phyloP scores from a whole-genome alignment of 495 filamentous ascomycete genomes.

The Filosporella fistucella region DNA sequence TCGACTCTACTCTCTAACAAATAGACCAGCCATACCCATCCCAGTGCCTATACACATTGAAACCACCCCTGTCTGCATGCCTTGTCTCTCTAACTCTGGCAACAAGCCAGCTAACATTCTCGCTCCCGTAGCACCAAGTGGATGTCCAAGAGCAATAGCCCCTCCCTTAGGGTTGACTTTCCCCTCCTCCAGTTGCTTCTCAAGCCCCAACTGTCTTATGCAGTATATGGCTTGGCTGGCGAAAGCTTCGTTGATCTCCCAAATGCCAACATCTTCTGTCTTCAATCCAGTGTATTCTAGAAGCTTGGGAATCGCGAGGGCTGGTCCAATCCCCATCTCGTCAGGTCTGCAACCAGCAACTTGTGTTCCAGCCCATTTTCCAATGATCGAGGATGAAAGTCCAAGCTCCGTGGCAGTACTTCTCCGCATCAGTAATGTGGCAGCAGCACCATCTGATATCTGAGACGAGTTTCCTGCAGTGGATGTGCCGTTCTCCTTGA shows the following conservation, averaged over 20 bases:
- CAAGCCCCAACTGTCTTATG: slow-evolving; percentile 65
- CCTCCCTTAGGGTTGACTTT: slow-evolving; percentile 89
- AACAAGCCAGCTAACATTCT: slow-evolving; percentile 75
- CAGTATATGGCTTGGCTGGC: slow-evolving; percentile 85
- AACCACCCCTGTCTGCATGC: slow-evolving; percentile 64
- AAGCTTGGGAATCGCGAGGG: slow-evolving; percentile 78
- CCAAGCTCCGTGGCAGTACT: slow-evolving; percentile 75
- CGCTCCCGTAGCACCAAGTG: slow-evolving; percentile 87
- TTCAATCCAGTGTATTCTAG: slow-evolving; percentile 58
- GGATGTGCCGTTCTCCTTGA: slow-evolving; percentile 63
- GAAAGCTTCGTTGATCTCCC: slow-evolving; percentile 97
- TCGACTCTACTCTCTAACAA: slow-evolving; percentile 71
- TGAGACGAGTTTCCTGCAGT: slow-evolving; percentile 88
- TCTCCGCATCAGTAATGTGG: slow-evolving; percentile 76
- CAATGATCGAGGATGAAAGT: slow-evolving; percentile 62
- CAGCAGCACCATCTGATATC: slow-evolving; percentile 84
- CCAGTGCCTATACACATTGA: slow-evolving; percentile 91
- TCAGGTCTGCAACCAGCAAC: slow-evolving; percentile 77
- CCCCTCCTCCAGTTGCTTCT: slow-evolving; percentile 50
- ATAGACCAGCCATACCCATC: slow-evolving; percentile 88
- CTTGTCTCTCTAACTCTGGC: slow-evolving; percentile 59
- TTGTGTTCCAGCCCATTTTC: slow-evolving; percentile 69
- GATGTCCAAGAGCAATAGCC: slow-evolving; percentile 90
- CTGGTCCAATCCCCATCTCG: slow-evolving; percentile 92
- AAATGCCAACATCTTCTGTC: slow-evolving; percentile 71